phyloP scores from a whole-genome alignment of 768 basidiomycete species.

The Chalciporus pseudorubinellus region DNA sequence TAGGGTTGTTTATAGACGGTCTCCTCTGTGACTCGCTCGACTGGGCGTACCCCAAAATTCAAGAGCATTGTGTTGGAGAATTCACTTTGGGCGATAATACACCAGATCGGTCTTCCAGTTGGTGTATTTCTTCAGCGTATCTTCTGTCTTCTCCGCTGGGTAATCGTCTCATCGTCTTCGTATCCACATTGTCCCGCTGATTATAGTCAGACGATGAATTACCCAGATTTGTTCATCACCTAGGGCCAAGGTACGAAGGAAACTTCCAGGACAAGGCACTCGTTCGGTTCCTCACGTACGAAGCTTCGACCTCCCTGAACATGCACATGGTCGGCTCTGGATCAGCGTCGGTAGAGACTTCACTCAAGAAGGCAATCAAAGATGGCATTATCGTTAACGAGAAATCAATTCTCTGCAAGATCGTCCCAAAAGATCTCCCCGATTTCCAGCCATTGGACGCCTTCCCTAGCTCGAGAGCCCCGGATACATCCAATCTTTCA shows the following conservation, averaged over 20 bases:
- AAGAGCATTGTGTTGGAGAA: conserved; percentile 36
- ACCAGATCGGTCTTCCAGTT: conserved; percentile 37
- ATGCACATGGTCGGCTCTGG: conserved; percentile 63
- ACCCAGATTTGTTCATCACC: conserved; percentile 72
- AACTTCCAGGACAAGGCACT: conserved; percentile 73
- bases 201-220: conserved; percentile 57
- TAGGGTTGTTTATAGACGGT: conserved; percentile 78
- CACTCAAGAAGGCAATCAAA: conserved; percentile 39
- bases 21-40: conserved; percentile 59
- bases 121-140: conserved; percentile 69
- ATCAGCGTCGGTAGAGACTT: conserved; percentile 38
- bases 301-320: conserved; percentile 79
- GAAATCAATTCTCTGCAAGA: conserved; percentile 39
- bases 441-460: conserved; percentile 15
- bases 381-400: conserved; percentile 42
- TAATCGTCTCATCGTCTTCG: conserved; percentile 21
- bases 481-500: not conserved
- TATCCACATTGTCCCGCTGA: conserved; percentile 17
- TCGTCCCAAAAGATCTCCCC: conserved; percentile 29
- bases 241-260: conserved; percentile 75
- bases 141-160: conserved; percentile 59
- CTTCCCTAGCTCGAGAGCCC: not conserved
- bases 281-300: conserved; percentile 78
- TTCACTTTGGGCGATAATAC: conserved; percentile 60
- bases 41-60: conserved; percentile 58